phyloP scores from a whole-genome alignment of 345 rosid species.

The Boechera stricta region DNA sequence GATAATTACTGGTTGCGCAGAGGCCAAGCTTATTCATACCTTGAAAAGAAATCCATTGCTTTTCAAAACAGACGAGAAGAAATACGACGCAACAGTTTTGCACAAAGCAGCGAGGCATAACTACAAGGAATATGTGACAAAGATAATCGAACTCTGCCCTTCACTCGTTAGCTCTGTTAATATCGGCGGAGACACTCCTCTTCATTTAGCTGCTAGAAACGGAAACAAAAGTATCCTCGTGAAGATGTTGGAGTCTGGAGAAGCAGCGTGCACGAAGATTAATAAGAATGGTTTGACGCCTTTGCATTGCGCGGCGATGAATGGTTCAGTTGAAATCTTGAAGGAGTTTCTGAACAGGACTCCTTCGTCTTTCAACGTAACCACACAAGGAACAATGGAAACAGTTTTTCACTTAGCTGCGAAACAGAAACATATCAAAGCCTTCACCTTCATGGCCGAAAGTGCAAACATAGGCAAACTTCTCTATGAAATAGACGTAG shows the following conservation, averaged over 20 bases:
- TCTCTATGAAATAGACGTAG: neutral
- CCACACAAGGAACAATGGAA: slow-evolving; percentile 11
- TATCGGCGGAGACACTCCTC: neutral
- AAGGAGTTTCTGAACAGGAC: neutral
- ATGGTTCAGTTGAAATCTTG: slow-evolving; percentile 3
- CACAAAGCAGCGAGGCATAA: too few relatives aligned
- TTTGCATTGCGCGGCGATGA: slow-evolving; percentile 28
- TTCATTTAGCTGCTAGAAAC: neutral
- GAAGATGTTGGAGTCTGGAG: too few relatives aligned
- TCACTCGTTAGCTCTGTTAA: too few relatives aligned
- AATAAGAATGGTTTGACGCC: slow-evolving; percentile 26
- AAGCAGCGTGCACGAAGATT: too few relatives aligned
- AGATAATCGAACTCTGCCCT: too few relatives aligned
- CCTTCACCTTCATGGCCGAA: slow-evolving; percentile 19
- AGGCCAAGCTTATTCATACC: too few relatives aligned
- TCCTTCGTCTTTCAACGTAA: slow-evolving; percentile 16
- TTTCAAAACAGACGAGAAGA: too few relatives aligned
- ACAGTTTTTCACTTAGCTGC: slow-evolving; percentile 34
- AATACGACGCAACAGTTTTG: too few relatives aligned
- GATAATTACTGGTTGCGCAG: too few relatives aligned
- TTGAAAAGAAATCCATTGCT: too few relatives aligned
- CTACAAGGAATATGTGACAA: too few relatives aligned
- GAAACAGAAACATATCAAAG: neutral
- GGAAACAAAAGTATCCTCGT: neutral
- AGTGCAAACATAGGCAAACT: slow-evolving; percentile 5